phyloP scores from a whole-genome alignment of 208 protist genomes.

The Acanthamoeba culbertsoni region DNA sequence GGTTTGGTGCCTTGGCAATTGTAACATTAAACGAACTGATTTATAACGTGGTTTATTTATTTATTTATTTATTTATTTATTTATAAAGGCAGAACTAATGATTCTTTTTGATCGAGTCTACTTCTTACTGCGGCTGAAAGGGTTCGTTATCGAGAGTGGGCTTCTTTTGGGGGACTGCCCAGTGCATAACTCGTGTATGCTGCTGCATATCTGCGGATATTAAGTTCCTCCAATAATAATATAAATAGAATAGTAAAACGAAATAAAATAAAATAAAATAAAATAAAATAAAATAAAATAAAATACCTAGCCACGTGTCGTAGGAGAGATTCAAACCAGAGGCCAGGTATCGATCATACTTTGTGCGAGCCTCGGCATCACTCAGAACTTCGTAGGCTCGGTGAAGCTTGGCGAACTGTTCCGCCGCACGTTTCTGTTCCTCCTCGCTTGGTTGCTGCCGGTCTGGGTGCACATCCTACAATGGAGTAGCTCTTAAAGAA shows the following conservation, averaged over 20 bases:
- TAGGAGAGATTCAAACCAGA: conserved; percentile 21
- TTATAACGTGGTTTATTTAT: too few relatives aligned
- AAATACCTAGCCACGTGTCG: conserved; percentile 4
- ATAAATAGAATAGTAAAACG: not conserved
- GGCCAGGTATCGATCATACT: conserved; percentile 24
- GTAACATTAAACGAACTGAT: too few relatives aligned
- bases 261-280: not conserved
- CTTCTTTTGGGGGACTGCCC: conserved; percentile 38
- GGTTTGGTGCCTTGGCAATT: too few relatives aligned
- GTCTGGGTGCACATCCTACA: not conserved
- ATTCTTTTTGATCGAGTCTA: not conserved
- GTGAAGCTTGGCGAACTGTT: not conserved
- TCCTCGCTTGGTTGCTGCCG: not conserved
- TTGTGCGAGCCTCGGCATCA: not conserved
- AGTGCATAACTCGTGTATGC: conserved; percentile 39
- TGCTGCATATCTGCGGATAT: not conserved
- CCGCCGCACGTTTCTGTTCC: not conserved
- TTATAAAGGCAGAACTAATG: too few relatives aligned
- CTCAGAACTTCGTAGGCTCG: conserved; percentile 41
- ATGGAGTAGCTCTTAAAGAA: not conserved
- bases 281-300: not conserved
- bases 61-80: too few relatives aligned
- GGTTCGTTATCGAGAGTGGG: conserved; percentile 11
- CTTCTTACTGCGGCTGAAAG: not conserved
- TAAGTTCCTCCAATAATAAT: not conserved